A percentile compares a stretch with the other conserved stretches of the same genome.
These are phyloP conservation scores for Silene coronaria DNA, from an alignment of 179 eudicot species.

Conservation along the genomic window DNA sequence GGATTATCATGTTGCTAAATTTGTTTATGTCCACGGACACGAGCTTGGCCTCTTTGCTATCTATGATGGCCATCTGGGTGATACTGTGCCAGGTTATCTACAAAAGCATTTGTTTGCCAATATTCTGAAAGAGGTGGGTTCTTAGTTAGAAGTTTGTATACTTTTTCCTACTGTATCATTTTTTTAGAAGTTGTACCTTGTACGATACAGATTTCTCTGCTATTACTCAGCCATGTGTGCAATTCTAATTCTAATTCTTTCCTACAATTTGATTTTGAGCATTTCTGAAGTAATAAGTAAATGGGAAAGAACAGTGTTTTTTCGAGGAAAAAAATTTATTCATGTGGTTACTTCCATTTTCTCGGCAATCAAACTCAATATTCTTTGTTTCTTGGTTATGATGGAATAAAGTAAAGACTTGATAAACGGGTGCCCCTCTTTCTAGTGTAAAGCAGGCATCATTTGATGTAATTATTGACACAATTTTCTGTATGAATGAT, in stretches of 20 bases:
- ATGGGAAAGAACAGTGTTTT: background rate
- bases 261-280: background rate
- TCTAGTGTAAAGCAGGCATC: no score
- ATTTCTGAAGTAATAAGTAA: background rate
- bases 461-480: no score
- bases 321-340: no score
- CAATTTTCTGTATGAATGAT: no score
- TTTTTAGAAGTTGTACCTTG: background rate
- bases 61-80: conserved; percentile 83
- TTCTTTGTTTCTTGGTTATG: no score
- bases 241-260: no score
- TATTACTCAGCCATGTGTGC: background rate
- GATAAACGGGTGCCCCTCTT: no score
- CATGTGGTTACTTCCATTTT: no score
- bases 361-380: no score
- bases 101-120: conserved; percentile 78
- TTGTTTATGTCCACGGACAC: conserved; percentile 40
- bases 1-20: conserved; percentile 83
- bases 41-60: conserved; percentile 88
- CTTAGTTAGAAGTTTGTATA: background rate
- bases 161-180: no score
- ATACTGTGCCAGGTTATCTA: conserved; percentile 73
- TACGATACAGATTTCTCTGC: background rate
- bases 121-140: conserved; percentile 70
- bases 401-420: no score